Percentiles rank a stretch among this genome's conserved stretches.
These are phyloP conservation scores for Paracoccidioides brasiliensis DNA, from an alignment of 2,329 filamentous ascomycete species.

Conservation along the genomic window DNA sequence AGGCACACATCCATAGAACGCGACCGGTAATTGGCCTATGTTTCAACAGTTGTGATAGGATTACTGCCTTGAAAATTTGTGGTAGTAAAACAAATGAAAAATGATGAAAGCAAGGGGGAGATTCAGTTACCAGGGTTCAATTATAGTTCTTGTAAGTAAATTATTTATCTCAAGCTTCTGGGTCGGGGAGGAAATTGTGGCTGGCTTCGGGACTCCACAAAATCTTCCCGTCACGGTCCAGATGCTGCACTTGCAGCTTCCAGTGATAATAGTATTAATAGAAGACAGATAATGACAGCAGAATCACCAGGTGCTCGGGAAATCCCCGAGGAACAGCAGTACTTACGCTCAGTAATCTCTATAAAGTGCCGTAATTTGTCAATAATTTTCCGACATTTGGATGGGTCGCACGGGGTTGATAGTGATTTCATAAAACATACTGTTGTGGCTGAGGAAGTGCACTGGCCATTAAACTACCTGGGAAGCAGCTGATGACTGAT, in stretches of 20 bases:
- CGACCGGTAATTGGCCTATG: background rate
- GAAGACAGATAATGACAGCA: background rate
- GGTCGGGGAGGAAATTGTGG: background rate
- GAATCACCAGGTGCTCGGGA: background rate
- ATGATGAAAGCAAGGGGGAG: background rate
- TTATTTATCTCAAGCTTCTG: background rate
- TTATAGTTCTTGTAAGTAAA: no score
- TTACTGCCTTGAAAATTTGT: background rate
- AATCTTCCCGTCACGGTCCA: background rate
- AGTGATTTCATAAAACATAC: background rate
- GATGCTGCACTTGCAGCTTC: background rate
- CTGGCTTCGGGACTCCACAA: background rate
- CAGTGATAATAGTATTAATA: background rate
- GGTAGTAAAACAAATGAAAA: background rate
- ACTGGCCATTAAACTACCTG: no score
- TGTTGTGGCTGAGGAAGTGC: no score
- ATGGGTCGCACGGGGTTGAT: background rate
- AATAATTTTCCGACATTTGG: background rate
- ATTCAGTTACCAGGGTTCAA: background rate
- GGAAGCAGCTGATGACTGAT: no score
- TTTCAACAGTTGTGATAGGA: background rate
- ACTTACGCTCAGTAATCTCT: background rate
- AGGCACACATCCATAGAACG: background rate
- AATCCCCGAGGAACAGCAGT: background rate
- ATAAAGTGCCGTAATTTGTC: background rate